Conservation (phyloP, 495 filamentous ascomycete species). For the Penicillium macrosclerotiorum region DNA sequence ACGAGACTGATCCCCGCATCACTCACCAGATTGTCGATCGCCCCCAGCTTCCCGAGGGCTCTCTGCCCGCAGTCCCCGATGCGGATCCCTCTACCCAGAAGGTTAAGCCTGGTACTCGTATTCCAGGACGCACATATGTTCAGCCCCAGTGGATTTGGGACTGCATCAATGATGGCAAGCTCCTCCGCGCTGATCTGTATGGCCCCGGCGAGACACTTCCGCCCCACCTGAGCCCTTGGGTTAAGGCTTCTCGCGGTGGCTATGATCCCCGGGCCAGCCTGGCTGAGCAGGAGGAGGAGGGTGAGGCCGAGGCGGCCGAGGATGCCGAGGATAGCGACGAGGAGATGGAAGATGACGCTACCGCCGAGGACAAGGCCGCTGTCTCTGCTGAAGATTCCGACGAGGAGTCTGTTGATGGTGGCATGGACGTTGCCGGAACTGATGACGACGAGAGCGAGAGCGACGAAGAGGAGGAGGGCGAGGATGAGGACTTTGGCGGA, state of each 20-base stretch:
- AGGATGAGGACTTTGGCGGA: conserved; percentile 39
- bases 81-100: conserved; percentile 48
- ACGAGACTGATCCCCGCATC: conserved; percentile 82
- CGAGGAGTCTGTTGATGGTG: conserved; percentile 44
- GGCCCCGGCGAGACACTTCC: conserved; percentile 85
- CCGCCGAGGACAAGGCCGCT: conserved; percentile 20
- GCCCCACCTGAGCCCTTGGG: conserved; percentile 94
- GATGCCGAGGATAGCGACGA: conserved; percentile 50
- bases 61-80: conserved; percentile 56
- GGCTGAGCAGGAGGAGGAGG: conserved; percentile 73
- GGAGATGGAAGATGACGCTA: conserved; percentile 42
- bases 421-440: conserved; percentile 58
- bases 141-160: conserved; percentile 99
- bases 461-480: conserved; percentile 40
- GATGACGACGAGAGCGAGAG: conserved; percentile 49
- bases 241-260: conserved; percentile 75
- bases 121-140: conserved; percentile 86
- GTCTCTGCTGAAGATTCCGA: conserved; percentile 38
- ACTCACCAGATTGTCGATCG: conserved; percentile 97
- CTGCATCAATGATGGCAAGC: conserved; percentile 81
- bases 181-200: conserved; percentile 85
- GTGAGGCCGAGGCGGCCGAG: conserved; percentile 71
- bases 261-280: conserved; percentile 86
- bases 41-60: conserved; percentile 64
- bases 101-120: conserved; percentile 56